A percentile compares a stretch with the other conserved stretches of the same genome.
phyloP scores from a whole-genome alignment of 768 basidiomycete species.

The Leccinum barrowsii region DNA sequence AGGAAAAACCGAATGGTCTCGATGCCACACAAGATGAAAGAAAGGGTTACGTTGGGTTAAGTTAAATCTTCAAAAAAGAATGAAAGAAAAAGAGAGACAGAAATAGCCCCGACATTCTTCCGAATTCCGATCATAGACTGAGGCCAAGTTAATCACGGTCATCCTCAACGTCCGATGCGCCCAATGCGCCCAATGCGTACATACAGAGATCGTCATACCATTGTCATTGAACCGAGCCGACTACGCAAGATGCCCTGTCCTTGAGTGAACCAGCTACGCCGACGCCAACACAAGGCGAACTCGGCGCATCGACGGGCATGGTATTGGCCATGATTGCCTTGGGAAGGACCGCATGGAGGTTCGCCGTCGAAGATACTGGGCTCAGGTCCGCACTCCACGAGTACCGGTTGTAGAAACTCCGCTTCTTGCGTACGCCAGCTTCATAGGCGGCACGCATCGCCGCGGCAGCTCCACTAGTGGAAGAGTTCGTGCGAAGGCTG shows the following conservation, averaged over 20 bases:
- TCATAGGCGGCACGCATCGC: slow-evolving; percentile 33
- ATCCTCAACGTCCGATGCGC: background rate
- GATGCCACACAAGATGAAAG: slow-evolving; percentile 6
- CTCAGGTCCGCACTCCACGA: slow-evolving; percentile 30
- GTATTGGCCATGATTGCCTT: slow-evolving; percentile 15
- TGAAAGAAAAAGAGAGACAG: background rate
- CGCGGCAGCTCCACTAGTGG: slow-evolving; percentile 20
- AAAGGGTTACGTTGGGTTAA: slow-evolving; percentile 5
- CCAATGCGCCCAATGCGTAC: background rate
- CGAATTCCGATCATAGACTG: background rate
- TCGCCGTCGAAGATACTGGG: slow-evolving; percentile 21
- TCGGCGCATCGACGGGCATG: slow-evolving; percentile 4
- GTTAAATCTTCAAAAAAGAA: slow-evolving; percentile 2
- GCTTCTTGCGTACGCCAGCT: slow-evolving; percentile 32
- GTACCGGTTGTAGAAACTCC: slow-evolving; percentile 28
- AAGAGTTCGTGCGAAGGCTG: slow-evolving; percentile 21
- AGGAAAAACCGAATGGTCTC: slow-evolving; percentile 1
- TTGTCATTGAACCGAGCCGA: slow-evolving; percentile 20
- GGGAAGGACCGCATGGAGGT: slow-evolving; percentile 14
- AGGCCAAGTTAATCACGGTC: background rate
- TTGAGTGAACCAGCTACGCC: slow-evolving; percentile 4
- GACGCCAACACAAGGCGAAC: slow-evolving; percentile 4
- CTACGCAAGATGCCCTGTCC: background rate
- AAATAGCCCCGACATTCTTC: background rate
- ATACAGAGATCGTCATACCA: background rate